These are phyloP conservation scores for Roridomyces roridus DNA, from an alignment of 768 basidiomycete species.

Conservation along the genomic window DNA sequence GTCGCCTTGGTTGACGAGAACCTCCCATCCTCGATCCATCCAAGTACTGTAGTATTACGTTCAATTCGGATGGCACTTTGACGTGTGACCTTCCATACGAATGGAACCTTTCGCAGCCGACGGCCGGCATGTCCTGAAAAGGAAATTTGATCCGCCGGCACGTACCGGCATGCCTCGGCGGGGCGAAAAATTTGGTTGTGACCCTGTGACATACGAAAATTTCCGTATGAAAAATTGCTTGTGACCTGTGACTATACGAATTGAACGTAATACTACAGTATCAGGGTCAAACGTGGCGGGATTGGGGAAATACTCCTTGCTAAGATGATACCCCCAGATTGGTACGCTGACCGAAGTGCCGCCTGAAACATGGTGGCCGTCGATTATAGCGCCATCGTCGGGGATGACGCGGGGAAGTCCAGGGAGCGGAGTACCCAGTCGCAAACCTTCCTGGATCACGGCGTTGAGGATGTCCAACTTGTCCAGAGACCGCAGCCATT, in stretches of 20 bases:
- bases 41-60: too few species aligned
- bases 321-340: neutral
- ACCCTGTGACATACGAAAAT: too few species aligned
- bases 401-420: constrained; percentile 4
- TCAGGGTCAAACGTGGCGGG: neutral
- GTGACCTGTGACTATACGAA: too few species aligned
- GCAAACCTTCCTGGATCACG: neutral
- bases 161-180: too few species aligned
- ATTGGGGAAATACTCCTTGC: constrained; percentile 1
- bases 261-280: too few species aligned
- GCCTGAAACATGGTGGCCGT: neutral
- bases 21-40: constrained; percentile 7
- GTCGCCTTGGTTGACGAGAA: neutral
- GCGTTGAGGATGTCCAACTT: neutral
- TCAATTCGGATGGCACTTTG: too few species aligned
- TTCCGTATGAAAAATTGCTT: too few species aligned
- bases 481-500: neutral
- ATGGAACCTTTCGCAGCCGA: too few species aligned
- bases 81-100: too few species aligned
- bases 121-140: too few species aligned
- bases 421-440: neutral
- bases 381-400: neutral
- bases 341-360: constrained; percentile 3
- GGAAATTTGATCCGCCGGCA: too few species aligned
- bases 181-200: too few species aligned